Conservation (phyloP, 2,329 filamentous ascomycete genomes). For the Xenosphaeropsis pyriputrescens region DNA sequence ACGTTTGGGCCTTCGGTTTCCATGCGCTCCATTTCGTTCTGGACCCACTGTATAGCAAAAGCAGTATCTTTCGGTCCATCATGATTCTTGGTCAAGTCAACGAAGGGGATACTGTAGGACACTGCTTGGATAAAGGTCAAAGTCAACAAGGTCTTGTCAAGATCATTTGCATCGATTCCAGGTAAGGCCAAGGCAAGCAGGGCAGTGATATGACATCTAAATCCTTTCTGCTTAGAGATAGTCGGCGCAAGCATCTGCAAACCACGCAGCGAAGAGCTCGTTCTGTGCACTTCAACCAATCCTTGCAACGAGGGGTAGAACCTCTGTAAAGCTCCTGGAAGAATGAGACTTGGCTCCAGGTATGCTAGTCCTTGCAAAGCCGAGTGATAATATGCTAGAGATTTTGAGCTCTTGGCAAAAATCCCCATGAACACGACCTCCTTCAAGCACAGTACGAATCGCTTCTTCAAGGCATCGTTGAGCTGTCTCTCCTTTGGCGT, state of each 20-base stretch:
- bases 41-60: conserved; percentile 85
- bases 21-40: conserved; percentile 85
- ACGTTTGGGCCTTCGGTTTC: conserved; percentile 76
- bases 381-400: conserved; percentile 83
- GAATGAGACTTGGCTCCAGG: conserved; percentile 78
- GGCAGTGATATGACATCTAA: conserved; percentile 88
- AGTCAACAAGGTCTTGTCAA: conserved; percentile 92
- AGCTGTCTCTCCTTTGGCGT: conserved; percentile 68
- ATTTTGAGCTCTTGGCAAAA: conserved; percentile 86
- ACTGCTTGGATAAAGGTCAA: conserved; percentile 91
- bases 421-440: conserved; percentile 98
- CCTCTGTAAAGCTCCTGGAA: conserved; percentile 84
- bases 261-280: conserved; percentile 82
- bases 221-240: conserved; percentile 90
- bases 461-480: conserved; percentile 65
- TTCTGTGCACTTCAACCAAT: conserved; percentile 90
- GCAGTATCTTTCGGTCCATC: conserved; percentile 57
- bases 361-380: conserved; percentile 82
- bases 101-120: conserved; percentile 89
- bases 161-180: conserved; percentile 92
- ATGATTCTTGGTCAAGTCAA: conserved; percentile 58
- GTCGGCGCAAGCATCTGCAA: conserved; percentile 84
- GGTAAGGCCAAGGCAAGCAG: conserved; percentile 84
- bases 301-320: conserved; percentile 97
- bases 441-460: conserved; percentile 77